A percentile compares a stretch with the other conserved stretches of the same genome.
Evolutionary conservation across 2,329 filamentous ascomycete species (phyloP).

Genomic region (Ascochyta fabae): DNA sequence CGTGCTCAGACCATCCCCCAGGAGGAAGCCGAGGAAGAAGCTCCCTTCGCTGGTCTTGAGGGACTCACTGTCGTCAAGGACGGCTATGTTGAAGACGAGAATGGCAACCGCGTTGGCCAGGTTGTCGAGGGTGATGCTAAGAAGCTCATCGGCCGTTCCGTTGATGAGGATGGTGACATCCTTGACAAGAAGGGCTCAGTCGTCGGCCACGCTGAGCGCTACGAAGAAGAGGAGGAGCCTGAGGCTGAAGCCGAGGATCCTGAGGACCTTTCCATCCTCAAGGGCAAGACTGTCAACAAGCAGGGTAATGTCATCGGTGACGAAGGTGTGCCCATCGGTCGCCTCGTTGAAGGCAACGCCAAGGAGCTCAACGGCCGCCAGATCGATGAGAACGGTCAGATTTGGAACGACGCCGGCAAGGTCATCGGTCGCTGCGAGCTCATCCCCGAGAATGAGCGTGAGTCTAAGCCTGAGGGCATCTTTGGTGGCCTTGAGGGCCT

Average conservation of each 20-base stretch:
- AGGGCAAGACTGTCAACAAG: conserved; percentile 58
- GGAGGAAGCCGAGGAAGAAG: conserved; percentile 57
- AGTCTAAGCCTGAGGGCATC: conserved; percentile 57
- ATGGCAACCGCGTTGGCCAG: conserved; percentile 57
- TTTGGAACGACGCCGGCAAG: conserved; percentile 75
- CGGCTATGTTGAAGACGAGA: conserved; percentile 58
- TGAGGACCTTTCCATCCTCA: conserved; percentile 54
- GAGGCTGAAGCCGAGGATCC: conserved; percentile 50
- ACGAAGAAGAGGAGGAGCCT: conserved; percentile 66
- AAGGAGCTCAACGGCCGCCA: conserved; percentile 70
- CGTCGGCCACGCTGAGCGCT: conserved; percentile 59
- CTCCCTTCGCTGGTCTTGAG: conserved; percentile 58
- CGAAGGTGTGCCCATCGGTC: conserved; percentile 62
- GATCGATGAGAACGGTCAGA: conserved; percentile 74
- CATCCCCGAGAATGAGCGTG: conserved; percentile 69
- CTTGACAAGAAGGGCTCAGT: conserved; percentile 61
- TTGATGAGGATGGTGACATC: conserved; percentile 61
- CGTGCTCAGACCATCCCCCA: conserved; percentile 56
- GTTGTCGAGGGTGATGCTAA: conserved; percentile 59
- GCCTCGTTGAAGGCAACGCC: conserved; percentile 70
- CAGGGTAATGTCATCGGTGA: conserved; percentile 58
- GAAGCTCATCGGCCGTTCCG: conserved; percentile 58
- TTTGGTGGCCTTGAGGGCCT: conserved; percentile 59
- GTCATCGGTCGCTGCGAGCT: conserved; percentile 72
- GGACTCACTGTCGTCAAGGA: conserved; percentile 58